Evolutionary conservation across 2,329 filamentous ascomycete genomes (phyloP), one percentile per base, ranked within the genome.

Genomic region (Tricladium varicosporioides): DNA sequence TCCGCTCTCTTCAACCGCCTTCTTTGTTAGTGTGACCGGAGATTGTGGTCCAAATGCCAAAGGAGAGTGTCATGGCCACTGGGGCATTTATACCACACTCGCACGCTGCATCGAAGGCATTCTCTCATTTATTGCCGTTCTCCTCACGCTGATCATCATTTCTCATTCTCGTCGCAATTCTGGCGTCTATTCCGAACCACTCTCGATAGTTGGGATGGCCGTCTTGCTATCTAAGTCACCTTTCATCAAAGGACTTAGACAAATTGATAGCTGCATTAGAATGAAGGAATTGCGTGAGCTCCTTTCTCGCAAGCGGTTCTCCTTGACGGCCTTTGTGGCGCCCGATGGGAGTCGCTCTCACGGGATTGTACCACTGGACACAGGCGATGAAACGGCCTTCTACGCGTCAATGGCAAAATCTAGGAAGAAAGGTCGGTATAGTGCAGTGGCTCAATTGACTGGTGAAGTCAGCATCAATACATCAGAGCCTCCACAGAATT

Each of bases 161-260:
- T 51, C 56, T 36, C 55, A 54, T 13, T 51, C 46, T n/a, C 55
- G 55, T 13, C 56, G 61, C 8, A 53, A 31, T n/a, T 63, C 63
- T 16, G 65, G 65, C 13, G 58, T 67, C 10, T 64, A 58, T 33
- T 61, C 65, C 2, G 64, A 68, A 16, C 65, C 66, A 1, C 56
- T 62, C 7, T 67, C 63, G 49, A 60, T 68, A 10, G 61, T 57
- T 14, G 62, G 59, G 13, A 18, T 67, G 5, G 58, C 60, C n/a
- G 48, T 60, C 5, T 54, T 67, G 8, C 57, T 67, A 3, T 58
- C 63, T 27, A 60, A 65, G 51, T 61, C 60, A 14, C 56, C 56
- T n/a, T 18, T 66, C 8, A 31, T 67, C 14, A 54, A 59, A 19
- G 58, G 60, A 13, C 53, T 69, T 16, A 32, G 52, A n/a, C 33